Conservation (phyloP, 768 basidiomycete genomes). For the Pleurotus citrinopileatus region DNA sequence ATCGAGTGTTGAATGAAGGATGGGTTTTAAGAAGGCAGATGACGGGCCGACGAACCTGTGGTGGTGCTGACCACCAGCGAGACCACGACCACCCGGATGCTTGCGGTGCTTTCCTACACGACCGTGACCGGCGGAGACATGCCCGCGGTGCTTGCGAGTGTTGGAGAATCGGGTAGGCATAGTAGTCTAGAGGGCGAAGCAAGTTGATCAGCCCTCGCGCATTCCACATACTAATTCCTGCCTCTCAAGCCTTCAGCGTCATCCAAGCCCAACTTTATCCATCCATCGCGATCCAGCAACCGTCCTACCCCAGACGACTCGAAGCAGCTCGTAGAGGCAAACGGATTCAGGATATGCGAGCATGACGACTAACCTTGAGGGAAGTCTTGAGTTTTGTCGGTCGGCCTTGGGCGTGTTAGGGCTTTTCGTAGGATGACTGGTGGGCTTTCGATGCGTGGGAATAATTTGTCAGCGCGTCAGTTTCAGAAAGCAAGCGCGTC, state of each 20-base stretch:
- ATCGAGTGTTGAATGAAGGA: too few relatives aligned
- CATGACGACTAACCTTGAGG: constrained; percentile 65
- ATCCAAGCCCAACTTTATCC: constrained; percentile 43
- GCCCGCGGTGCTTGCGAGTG: constrained; percentile 98
- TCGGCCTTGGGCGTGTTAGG: constrained; percentile 22
- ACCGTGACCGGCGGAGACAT: constrained; percentile 99
- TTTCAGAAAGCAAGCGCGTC: background rate
- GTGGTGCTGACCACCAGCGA: constrained; percentile 99
- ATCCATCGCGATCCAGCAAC: constrained; percentile 31
- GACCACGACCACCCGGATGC: constrained; percentile 99
- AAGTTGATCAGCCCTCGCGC: constrained; percentile 14
- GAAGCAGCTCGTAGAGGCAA: background rate
- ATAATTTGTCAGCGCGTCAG: background rate
- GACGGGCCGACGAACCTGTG: constrained; percentile 94
- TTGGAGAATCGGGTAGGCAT: constrained; percentile 98
- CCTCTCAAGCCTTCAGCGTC: constrained; percentile 25
- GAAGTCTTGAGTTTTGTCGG: constrained; percentile 40
- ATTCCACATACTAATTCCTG: constrained; percentile 15
- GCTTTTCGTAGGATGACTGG: constrained; percentile 1
- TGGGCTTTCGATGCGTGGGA: background rate
- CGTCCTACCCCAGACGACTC: background rate
- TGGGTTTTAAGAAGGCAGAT: too few relatives aligned
- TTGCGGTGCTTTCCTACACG: constrained; percentile 99
- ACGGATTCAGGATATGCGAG: background rate
- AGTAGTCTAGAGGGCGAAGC: constrained; percentile 34